Percentiles rank a stretch among this genome's conserved stretches.
phyloP scores from a whole-genome alignment of 345 rosid species.

The Excoecaria cochinchinensis region DNA sequence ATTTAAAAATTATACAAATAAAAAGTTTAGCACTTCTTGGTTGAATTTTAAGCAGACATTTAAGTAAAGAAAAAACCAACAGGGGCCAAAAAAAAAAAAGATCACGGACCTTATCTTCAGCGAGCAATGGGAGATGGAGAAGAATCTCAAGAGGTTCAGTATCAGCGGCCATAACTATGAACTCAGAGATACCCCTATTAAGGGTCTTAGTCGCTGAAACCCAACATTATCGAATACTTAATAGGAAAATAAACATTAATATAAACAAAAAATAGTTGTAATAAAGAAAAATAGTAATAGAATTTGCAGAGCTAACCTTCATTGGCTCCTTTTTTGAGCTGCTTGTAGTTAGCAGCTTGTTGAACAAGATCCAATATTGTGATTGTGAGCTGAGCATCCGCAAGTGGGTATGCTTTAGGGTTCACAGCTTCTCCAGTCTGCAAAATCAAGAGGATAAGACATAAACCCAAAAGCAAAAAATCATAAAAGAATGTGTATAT shows the following conservation, averaged over 20 bases:
- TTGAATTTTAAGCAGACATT: no score
- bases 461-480: not conserved
- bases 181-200: slow-evolving; percentile 93
- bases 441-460: not conserved
- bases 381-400: slow-evolving; percentile 67
- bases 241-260: not conserved
- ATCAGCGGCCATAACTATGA: slow-evolving; percentile 51
- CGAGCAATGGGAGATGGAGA: slow-evolving; percentile 71
- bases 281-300: not conserved
- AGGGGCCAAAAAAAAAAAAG: not conserved
- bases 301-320: slow-evolving; percentile 49
- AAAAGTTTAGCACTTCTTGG: not conserved
- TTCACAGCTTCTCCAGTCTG: slow-evolving; percentile 66
- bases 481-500: not conserved
- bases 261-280: no score
- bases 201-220: slow-evolving; percentile 86
- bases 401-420: slow-evolving; percentile 88
- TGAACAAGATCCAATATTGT: slow-evolving; percentile 90
- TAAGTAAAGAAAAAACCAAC: not conserved
- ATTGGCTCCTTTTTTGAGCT: slow-evolving; percentile 97
- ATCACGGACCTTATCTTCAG: slow-evolving; percentile 66
- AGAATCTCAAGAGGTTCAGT: slow-evolving; percentile 88
- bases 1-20: not conserved
- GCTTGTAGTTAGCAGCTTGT: slow-evolving; percentile 96
- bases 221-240: not conserved